Conservation (phyloP, 2,329 filamentous ascomycete genomes). For the Ophiocordyceps camponoti-saundersi region DNA sequence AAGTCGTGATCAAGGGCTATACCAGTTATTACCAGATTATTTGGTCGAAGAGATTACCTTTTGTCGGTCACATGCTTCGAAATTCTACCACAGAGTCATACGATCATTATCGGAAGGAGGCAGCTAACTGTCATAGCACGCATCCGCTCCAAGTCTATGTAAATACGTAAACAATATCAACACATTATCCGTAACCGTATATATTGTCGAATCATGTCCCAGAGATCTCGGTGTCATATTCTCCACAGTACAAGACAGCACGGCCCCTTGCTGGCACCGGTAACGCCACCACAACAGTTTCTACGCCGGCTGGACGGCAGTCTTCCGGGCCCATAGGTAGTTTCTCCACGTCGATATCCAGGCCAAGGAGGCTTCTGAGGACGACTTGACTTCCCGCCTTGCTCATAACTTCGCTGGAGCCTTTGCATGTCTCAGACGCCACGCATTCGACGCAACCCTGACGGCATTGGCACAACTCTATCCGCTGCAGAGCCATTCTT, state of each 20-base stretch:
- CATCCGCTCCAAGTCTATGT: no score
- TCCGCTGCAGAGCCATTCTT: conserved; percentile 54
- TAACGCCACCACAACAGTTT: conserved; percentile 63
- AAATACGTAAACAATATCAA: no score
- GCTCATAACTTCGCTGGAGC: conserved; percentile 83
- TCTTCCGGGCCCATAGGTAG: conserved; percentile 74
- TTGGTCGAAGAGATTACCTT: no score
- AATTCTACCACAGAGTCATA: no score
- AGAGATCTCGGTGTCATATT: no score
- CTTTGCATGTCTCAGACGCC: conserved; percentile 66
- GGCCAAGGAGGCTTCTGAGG: conserved; percentile 55
- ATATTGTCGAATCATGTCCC: no score
- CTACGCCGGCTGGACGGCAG: conserved; percentile 51
- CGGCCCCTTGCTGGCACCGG: conserved; percentile 32
- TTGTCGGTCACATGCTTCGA: no score
- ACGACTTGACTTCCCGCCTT: conserved; percentile 78
- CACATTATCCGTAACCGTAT: no score
- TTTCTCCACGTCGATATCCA: conserved; percentile 66
- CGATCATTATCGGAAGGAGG: no score
- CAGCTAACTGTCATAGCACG: no score
- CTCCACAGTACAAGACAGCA: neutral
- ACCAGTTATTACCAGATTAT: no score
- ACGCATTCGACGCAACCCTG: conserved; percentile 85
- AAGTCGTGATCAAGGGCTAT: no score
- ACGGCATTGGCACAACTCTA: conserved; percentile 59